Conservation (phyloP, 2,329 filamentous ascomycete genomes). For the Colletotrichum karsti region DNA sequence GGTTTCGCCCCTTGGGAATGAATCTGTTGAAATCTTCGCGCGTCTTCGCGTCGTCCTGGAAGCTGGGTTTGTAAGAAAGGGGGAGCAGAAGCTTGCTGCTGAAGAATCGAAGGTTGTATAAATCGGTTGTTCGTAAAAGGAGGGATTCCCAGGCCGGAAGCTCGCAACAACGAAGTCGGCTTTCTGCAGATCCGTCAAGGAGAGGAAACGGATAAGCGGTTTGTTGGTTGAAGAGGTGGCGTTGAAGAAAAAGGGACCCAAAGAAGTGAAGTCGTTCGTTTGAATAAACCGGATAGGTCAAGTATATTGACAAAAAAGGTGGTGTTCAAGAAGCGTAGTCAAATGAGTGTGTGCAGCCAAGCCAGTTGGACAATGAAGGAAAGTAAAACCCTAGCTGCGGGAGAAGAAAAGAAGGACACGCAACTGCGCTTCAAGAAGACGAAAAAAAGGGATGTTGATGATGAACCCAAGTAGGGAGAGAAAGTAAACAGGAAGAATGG, state of each 20-base stretch:
- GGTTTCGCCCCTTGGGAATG: background rate
- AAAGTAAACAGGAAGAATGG: constrained; percentile 37
- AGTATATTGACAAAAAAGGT: constrained; percentile 30
- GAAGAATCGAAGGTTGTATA: constrained; percentile 24
- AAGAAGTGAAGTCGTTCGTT: constrained; percentile 28
- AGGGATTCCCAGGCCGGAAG: constrained; percentile 25
- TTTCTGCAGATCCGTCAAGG: constrained; percentile 28
- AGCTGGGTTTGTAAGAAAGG: constrained; percentile 21
- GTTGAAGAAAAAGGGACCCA: constrained; percentile 14
- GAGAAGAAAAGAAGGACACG: constrained; percentile 48
- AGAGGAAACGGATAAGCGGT: constrained; percentile 18
- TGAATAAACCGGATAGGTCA: constrained; percentile 33
- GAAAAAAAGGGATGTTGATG: constrained; percentile 42
- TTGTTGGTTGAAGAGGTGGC: constrained; percentile 7
- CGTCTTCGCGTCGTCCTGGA: constrained; percentile 23
- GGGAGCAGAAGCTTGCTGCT: constrained; percentile 26
- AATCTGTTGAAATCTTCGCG: constrained; percentile 9
- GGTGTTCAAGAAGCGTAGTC: constrained; percentile 52
- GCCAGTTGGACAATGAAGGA: constrained; percentile 60
- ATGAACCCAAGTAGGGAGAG: constrained; percentile 36
- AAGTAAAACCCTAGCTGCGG: constrained; percentile 51
- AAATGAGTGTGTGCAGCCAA: constrained; percentile 67
- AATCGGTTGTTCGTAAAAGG: constrained; percentile 12
- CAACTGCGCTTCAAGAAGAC: constrained; percentile 46
- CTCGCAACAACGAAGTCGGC: constrained; percentile 28